Evolutionary conservation across 208 protist species (phyloP).

Genomic region (Wallacemonas sp.): DNA sequence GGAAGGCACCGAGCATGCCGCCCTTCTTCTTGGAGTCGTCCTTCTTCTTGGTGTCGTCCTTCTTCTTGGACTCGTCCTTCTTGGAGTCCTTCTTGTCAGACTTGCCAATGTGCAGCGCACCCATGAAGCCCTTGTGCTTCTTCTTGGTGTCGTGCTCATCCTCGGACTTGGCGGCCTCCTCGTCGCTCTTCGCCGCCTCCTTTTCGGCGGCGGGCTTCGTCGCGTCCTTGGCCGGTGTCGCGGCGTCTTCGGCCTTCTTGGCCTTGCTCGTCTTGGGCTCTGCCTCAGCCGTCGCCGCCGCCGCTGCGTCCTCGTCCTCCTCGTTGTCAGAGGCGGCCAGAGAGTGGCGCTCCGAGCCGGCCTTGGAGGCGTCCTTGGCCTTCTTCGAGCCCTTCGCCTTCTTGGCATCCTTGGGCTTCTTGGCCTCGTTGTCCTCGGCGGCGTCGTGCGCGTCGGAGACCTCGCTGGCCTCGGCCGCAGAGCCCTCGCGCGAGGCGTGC

Average conservation of each 20-base stretch:
- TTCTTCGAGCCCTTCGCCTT: background rate
- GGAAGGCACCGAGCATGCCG: constrained; percentile 1
- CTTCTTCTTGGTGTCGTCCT: constrained; percentile 13
- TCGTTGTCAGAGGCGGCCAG: background rate
- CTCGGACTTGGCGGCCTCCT: background rate
- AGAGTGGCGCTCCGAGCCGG: constrained; percentile 3
- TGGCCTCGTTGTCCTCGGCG: background rate
- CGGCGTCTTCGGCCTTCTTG: background rate
- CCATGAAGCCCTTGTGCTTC: constrained; percentile 4
- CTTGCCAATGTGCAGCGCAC: background rate
- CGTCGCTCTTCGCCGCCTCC: background rate
- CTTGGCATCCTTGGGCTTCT: background rate
- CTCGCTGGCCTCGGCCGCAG: background rate
- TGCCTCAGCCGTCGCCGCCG: background rate
- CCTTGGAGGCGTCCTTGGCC: background rate
- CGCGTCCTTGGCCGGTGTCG: background rate
- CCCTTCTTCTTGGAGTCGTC: constrained; percentile 1
- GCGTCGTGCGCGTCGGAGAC: background rate
- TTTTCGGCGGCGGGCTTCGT: background rate
- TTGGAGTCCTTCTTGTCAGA: background rate
- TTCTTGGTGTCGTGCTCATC: background rate
- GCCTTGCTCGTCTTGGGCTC: background rate
- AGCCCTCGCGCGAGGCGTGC: background rate
- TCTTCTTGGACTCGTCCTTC: constrained; percentile 8
- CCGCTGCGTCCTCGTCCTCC: background rate